Evolutionary conservation across 2,329 filamentous ascomycete genomes (phyloP), one percentile per base, ranked within the genome.

Genomic region (Verticillium isaacii): DNA sequence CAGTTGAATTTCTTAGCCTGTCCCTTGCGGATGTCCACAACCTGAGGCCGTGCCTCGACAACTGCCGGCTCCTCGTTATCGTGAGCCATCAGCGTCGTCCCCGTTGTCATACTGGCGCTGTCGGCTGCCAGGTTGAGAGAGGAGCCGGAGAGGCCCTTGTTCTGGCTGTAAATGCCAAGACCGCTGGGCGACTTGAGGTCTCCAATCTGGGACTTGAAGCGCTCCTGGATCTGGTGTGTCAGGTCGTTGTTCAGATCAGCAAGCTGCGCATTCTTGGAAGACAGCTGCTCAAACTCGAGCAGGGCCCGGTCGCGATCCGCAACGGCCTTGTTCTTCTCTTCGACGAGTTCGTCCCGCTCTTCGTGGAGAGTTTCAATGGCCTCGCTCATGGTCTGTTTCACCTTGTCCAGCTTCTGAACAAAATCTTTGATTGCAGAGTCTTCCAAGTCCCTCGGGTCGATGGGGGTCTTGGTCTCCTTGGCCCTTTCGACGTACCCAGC

Each of bases 1-100:
- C 95, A 98, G 78, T 97, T 97, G 78, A 97, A 97, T 75, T 97
- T 98, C 80, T 93, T 96, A 60, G 90, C 88, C 72, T 97, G 93
- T 34, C 91, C 93, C 78, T 97, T 98, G 69, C 93, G 88, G 65
- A 98, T 96, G 69, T 95, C 96, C 64, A 98, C 91, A 37, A 98
- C 91, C 64, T 96, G 95, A n/a, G 95, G 93, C 2, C 92, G 90
- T 32, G 87, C 82, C 65, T 87, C 84, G n/a, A 87, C 74, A 61
- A 86, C 81, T 0, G 81, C 82, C 23, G 45, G 45, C 50, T 95
- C 92, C 56, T 91, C 89, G 19, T 85, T 82, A 65, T 88, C 85
- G 11, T 84, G 80, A 25, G 83, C 80, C 59, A 89, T 80, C 68
- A 88, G 73, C 0, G 88, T 88, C 3, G 85, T 77, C 9, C 81